These are phyloP conservation scores for Luffa acutangula DNA, from an alignment of 306 rosid genomes.

Conservation along the genomic window DNA sequence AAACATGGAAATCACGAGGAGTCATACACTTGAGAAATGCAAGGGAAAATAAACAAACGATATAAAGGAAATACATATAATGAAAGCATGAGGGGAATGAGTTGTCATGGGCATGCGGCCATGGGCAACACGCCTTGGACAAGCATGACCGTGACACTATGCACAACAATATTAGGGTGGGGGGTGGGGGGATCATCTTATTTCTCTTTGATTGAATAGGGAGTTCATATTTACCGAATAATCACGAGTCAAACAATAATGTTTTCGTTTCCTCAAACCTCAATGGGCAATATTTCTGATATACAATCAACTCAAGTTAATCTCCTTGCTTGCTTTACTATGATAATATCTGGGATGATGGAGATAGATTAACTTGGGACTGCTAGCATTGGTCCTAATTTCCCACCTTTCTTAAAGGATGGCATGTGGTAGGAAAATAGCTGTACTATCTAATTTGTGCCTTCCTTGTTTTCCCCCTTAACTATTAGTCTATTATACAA, in stretches of 20 bases:
- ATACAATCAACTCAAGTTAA: background rate
- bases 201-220: background rate
- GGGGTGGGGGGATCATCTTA: background rate
- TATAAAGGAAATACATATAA: no score
- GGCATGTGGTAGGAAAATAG: background rate
- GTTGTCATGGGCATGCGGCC: no score
- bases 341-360: background rate
- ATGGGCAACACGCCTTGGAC: no score
- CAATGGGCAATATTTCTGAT: background rate
- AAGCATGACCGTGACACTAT: background rate
- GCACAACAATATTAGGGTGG: background rate
- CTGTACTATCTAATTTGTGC: background rate
- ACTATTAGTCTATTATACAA: background rate
- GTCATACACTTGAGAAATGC: no score
- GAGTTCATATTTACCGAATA: background rate
- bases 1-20: no score
- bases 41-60: no score
- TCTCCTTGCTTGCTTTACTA: background rate
- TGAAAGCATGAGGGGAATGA: no score
- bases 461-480: background rate
- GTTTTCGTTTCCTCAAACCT: background rate
- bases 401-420: background rate
- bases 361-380: background rate
- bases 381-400: background rate
- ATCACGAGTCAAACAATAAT: background rate